Evolutionary conservation across 1,284 basidiomycete genomes (phyloP).

Genomic region (Leccinum proliferum): DNA sequence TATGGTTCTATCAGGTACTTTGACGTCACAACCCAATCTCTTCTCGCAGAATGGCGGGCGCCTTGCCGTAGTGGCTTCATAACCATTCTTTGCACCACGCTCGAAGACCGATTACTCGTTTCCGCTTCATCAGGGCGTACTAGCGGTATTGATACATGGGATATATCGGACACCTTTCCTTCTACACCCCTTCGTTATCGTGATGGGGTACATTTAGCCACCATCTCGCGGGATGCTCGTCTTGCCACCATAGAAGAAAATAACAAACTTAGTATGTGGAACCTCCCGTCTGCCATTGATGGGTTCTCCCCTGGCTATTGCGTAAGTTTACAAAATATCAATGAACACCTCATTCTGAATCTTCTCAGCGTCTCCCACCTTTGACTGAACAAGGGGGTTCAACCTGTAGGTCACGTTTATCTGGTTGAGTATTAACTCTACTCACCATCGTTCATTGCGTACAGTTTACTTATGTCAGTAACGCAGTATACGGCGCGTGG

Average conservation of each 20-base stretch:
- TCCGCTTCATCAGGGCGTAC: conserved; percentile 6
- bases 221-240: conserved; percentile 2
- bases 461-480: conserved; percentile 10
- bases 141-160: conserved; percentile 10
- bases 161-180: background rate
- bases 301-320: background rate
- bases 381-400: background rate
- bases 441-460: background rate
- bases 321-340: background rate
- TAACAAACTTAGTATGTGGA: background rate
- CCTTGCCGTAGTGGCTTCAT: background rate
- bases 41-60: background rate
- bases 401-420: conserved; percentile 3
- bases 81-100: conserved; percentile 4
- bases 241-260: conserved; percentile 3
- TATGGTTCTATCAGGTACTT: conserved; percentile 3
- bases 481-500: background rate
- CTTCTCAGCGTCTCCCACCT: conserved; percentile 2
- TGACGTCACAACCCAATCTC: background rate
- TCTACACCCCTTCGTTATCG: conserved; percentile 1
- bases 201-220: background rate
- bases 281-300: background rate
- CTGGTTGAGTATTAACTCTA: background rate
- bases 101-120: conserved; percentile 6
- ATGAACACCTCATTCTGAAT: background rate